A percentile compares a stretch with the other conserved stretches of the same genome.
phyloP scores from a whole-genome alignment of 495 filamentous ascomycete species.

The Xylaria intraflava region DNA sequence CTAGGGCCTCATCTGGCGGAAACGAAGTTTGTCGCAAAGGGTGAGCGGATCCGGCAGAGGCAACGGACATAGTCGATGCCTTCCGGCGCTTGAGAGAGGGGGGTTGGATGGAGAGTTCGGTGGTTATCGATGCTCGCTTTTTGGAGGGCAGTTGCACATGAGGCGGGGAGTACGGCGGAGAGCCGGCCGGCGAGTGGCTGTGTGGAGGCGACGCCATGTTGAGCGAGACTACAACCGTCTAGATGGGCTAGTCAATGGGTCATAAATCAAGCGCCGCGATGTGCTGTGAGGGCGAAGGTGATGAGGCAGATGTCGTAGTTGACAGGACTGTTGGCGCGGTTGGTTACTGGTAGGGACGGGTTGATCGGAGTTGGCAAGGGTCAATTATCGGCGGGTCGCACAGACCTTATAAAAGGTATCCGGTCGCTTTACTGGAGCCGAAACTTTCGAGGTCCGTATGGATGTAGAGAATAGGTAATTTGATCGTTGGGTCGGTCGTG shows the following conservation, averaged over 20 bases:
- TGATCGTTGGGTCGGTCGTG: no score
- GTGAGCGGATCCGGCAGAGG: constrained; percentile 51
- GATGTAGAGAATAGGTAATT: no score
- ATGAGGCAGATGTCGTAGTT: no score
- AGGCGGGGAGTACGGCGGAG: constrained; percentile 47
- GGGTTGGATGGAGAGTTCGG: constrained; percentile 30
- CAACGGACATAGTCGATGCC: constrained; percentile 47
- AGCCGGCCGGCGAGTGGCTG: constrained; percentile 38
- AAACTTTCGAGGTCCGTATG: no score
- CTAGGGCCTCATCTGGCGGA: constrained; percentile 52
- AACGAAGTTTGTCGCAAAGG: constrained; percentile 88
- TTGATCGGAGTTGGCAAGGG: no score
- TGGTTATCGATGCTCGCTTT: constrained; percentile 51
- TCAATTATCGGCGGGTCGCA: no score
- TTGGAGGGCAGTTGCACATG: constrained; percentile 46
- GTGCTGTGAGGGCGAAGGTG: no score
- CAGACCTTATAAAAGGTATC: no score
- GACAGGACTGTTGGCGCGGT: no score
- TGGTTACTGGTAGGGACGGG: no score
- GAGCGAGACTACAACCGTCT: background rate
- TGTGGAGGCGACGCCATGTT: constrained; percentile 59
- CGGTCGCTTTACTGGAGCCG: no score
- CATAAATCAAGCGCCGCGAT: no score
- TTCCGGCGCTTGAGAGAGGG: constrained; percentile 58
- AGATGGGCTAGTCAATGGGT: background rate